Evolutionary conservation across 257 asterid genomes (phyloP), one percentile per base, ranked within the genome.

Genomic region (Henckelia pumila): DNA sequence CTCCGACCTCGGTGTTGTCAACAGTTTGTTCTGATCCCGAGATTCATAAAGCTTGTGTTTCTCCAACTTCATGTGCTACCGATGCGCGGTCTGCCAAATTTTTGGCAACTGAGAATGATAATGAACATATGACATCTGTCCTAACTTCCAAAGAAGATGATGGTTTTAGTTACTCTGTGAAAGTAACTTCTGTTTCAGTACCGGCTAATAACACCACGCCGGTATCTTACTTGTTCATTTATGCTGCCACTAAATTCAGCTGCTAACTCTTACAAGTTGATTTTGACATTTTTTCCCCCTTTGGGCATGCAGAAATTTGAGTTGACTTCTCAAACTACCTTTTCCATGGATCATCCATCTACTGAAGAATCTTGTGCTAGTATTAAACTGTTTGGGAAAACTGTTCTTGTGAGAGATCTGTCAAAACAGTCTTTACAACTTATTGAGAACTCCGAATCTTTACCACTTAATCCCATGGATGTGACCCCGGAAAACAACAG

Each of bases 1-100:
- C 96, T 56, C 98, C 96, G n/a, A 81, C 88, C 73, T 89, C 96
- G 7, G 96, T 89, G 72, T 76, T 85, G 28, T 77, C 95, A 28
- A 69, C 83, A 20, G 24, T 69, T 53, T 85, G 73, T 74, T 79
- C 91, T 8, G 88, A 78, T n/a, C 69, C 64, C 29, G 83, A 76
- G 72, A 58, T 44, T 67, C 84, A 71, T 19, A 82, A 65, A 37
- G 80, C 88, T 75, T 82, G 78, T 14, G 71, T 75, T 63, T 86
- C 89, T 0, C 87, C 87, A 24, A 35, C 73, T 62, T 82, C 92
- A 11, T 80, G 78, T 68, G 77, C 84, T 60, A 65, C 85, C 0
- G 83, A 78, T 72, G 86, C 74, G 19, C 81, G 73, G 62, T 82
- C 88, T 21, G 83, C 79, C 30, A 79, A 76, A 60, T 28, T 75